A percentile compares a stretch with the other conserved stretches of the same genome.
Conservation (phyloP, 2,329 filamentous ascomycete species). For the Dothideomycetes sp. region DNA sequence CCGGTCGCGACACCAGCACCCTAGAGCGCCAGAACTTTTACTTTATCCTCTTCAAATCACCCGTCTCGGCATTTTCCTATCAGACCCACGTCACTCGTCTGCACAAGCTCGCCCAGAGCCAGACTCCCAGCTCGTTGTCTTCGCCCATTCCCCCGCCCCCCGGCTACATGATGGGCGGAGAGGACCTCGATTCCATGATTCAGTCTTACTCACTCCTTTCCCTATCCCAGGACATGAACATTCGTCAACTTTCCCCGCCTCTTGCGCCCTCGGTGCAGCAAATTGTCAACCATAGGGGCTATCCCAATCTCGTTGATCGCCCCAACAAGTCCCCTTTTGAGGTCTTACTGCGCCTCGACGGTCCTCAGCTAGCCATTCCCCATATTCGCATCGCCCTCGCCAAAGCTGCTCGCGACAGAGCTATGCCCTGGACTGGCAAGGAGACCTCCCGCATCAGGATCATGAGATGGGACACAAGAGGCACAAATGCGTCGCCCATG, state of each 20-base stretch:
- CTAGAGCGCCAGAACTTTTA: slow-evolving; percentile 55
- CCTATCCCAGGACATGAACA: slow-evolving; percentile 10
- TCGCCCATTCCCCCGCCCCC: slow-evolving; percentile 32
- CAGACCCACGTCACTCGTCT: slow-evolving; percentile 43
- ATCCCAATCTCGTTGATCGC: slow-evolving; percentile 15
- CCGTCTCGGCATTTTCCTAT: slow-evolving; percentile 51
- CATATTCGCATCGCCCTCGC: slow-evolving; percentile 16
- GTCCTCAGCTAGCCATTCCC: slow-evolving; percentile 17
- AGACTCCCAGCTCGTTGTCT: slow-evolving; percentile 30
- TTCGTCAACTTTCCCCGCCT: slow-evolving; percentile 21
- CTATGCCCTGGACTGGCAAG: slow-evolving; percentile 18
- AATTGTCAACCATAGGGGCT: slow-evolving; percentile 26
- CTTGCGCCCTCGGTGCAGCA: slow-evolving; percentile 20
- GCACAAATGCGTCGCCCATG: slow-evolving; percentile 1
- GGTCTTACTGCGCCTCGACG: slow-evolving; percentile 21
- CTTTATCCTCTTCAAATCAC: slow-evolving; percentile 55
- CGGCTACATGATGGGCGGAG: slow-evolving; percentile 33
- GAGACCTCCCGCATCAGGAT: slow-evolving; percentile 14
- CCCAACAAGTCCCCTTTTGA: slow-evolving; percentile 19
- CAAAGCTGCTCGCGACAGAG: slow-evolving; percentile 13
- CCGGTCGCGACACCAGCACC: slow-evolving; percentile 52
- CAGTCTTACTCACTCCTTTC: slow-evolving; percentile 41
- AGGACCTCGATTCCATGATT: slow-evolving; percentile 32
- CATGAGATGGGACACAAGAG: slow-evolving; percentile 16
- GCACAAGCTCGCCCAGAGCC: slow-evolving; percentile 33